Evolutionary conservation across 495 filamentous ascomycete genomes (phyloP), one percentile per base, ranked within the genome.

Genomic region (Hyaloscypha finlandica): DNA sequence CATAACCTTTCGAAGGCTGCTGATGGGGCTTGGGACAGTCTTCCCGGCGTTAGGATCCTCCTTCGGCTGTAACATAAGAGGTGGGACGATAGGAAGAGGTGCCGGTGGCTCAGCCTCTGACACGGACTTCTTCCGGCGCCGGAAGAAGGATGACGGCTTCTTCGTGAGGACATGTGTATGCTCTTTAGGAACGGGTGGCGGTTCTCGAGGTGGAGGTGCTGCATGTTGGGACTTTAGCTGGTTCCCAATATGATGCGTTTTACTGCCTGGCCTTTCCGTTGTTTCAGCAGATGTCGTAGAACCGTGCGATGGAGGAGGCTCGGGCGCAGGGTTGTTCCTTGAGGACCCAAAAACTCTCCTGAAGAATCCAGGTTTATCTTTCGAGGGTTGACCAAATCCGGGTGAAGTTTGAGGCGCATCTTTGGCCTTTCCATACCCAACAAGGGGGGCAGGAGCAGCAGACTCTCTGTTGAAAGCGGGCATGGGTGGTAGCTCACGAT

Each of bases 101-200:
- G 79, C 71, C 9, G 83, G 81, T 8, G 78, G 79, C 48, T 79
- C 78, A 42, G 56, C 82, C 74, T 85, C 89, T 63, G 79, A 87
- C 62, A 89, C 75, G 3, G 93, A 97, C 78, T 91, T 92, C 84
- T 99, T 99, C 69, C 95, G 85, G 69, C 94, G 84, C 70, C 95
- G 84, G 78, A 99, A 97, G 81, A 99, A 97, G 0, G 88, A 89
- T 1, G 94, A 96, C 4, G 89, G 85, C 76, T 97, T 98, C 80
- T 99, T 97, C 64, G 88, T 90, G 62, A 97, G 68, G 6, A 83
- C 79, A 63, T 79, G 85, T 2, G 54, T 30, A 60, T 83, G 64
- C n/a, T 74, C 72, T 53, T 70, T 74, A 4, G 68, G 68, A 30
- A 67, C 20, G 14, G 68, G 80, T 30, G 85, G 85, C 33, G 78